A percentile compares a stretch with the other conserved stretches of the same genome.
Conservation (phyloP, 106 monocot species). For the Dendrobium catenatum region DNA sequence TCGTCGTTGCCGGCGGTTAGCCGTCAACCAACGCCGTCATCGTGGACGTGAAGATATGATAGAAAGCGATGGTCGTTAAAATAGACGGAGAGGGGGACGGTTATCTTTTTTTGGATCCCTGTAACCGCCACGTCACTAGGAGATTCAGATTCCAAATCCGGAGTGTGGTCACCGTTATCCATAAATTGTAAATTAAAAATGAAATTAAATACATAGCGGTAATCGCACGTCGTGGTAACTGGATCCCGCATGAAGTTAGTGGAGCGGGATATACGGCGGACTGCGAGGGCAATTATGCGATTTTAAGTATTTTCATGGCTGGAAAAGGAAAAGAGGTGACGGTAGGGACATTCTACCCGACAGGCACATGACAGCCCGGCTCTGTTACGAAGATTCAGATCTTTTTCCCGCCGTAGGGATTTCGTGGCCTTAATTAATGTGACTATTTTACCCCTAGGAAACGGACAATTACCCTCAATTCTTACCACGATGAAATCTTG, state of each 20-base stretch:
- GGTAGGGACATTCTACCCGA: conserved; percentile 7
- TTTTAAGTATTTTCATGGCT: not conserved
- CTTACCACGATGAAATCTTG: not conserved
- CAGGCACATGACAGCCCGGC: conserved; percentile 9
- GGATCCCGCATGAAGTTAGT: not conserved
- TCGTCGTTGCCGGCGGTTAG: not conserved
- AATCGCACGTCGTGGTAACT: not conserved
- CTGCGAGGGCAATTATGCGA: not conserved
- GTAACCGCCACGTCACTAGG: not conserved
- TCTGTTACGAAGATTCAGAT: conserved; percentile 10
- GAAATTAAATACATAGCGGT: not conserved
- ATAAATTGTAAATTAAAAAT: not conserved
- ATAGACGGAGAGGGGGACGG: not conserved
- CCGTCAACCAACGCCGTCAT: not conserved
- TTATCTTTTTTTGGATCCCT: not conserved
- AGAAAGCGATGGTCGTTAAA: not conserved
- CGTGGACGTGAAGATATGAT: not conserved
- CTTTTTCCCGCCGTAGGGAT: conserved; percentile 8
- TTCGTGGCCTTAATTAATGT: not conserved
- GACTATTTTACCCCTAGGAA: not conserved
- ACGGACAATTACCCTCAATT: not conserved
- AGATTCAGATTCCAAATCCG: conserved; percentile 8
- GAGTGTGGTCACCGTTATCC: not conserved
- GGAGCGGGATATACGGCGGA: conserved; percentile 1
- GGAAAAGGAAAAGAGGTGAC: not conserved